A percentile compares a stretch with the other conserved stretches of the same genome.
Conservation (phyloP, 2,329 filamentous ascomycete genomes). For the Beauveria sp. region DNA sequence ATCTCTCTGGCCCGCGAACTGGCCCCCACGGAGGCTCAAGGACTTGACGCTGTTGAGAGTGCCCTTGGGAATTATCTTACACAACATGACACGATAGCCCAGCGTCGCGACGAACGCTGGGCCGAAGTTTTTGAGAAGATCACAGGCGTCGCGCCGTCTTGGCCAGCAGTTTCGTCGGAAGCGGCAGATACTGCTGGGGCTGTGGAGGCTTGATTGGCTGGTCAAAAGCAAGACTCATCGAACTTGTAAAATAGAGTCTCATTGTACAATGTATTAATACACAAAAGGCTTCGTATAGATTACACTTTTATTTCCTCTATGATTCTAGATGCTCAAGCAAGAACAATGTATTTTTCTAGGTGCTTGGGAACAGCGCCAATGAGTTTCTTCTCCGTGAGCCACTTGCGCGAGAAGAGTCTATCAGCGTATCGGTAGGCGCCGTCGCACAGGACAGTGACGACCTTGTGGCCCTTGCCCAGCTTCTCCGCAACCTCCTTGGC, state of each 20-base stretch:
- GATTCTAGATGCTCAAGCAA: constrained; percentile 49
- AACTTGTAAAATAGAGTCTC: constrained; percentile 8
- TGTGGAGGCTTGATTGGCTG: background rate
- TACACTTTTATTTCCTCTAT: constrained; percentile 5
- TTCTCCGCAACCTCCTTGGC: constrained; percentile 90
- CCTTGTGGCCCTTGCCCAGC: constrained; percentile 78
- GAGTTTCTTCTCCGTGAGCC: constrained; percentile 81
- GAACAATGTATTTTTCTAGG: constrained; percentile 87
- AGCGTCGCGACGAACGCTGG: constrained; percentile 16
- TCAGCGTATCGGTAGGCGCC: constrained; percentile 98
- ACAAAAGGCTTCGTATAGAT: constrained; percentile 4
- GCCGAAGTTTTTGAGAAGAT: constrained; percentile 19
- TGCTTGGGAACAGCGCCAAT: constrained; percentile 73
- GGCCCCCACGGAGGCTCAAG: constrained; percentile 22
- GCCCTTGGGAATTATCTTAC: constrained; percentile 29
- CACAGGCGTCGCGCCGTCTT: constrained; percentile 21
- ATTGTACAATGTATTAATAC: constrained; percentile 4
- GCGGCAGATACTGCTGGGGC: background rate
- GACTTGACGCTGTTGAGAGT: constrained; percentile 32
- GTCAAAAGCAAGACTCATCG: background rate
- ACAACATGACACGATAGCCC: constrained; percentile 19
- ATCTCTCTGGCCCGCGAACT: constrained; percentile 37
- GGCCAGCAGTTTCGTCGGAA: constrained; percentile 14
- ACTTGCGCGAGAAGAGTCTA: constrained; percentile 82
- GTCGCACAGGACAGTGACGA: constrained; percentile 91